Conservation (phyloP, 768 basidiomycete genomes). For the Dictyophora rubrovolvata region DNA sequence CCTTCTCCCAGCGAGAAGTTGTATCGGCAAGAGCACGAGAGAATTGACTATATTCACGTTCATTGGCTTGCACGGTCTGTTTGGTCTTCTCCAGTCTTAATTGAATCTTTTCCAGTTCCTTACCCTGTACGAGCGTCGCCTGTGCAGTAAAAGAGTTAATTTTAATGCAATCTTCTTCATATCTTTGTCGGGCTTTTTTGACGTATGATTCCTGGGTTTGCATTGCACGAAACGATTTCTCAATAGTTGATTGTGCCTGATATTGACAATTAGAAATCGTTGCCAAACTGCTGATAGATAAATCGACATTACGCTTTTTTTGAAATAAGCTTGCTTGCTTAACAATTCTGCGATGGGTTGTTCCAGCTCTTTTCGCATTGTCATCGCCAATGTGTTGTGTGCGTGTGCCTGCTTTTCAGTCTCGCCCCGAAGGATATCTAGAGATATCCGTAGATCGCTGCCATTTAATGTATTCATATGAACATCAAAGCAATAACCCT, state of each 20-base stretch:
- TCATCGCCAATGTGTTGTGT: conserved; percentile 65
- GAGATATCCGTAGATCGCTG: conserved; percentile 72
- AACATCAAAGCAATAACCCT: neutral
- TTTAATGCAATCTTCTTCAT: conserved; percentile 82
- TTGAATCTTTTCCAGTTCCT: conserved; percentile 84
- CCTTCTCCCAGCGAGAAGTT: conserved; percentile 75
- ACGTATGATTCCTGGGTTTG: conserved; percentile 81
- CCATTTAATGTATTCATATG: conserved; percentile 13
- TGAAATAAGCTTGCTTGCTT: conserved; percentile 56
- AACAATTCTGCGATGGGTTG: conserved; percentile 48
- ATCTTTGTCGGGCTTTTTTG: conserved; percentile 83
- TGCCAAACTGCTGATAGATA: neutral
- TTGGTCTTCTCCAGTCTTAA: conserved; percentile 81
- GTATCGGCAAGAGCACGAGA: conserved; percentile 72
- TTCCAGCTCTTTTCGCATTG: conserved; percentile 72
- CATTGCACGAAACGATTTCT: conserved; percentile 86
- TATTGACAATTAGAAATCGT: neutral
- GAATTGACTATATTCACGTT: conserved; percentile 87
- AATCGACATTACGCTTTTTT: conserved; percentile 38
- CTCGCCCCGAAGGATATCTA: conserved; percentile 74
- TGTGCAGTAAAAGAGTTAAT: conserved; percentile 95
- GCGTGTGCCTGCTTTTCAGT: conserved; percentile 71
- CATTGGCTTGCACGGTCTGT: conserved; percentile 82
- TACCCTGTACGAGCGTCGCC: conserved; percentile 82
- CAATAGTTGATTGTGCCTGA: conserved; percentile 55